Evolutionary conservation across 2,329 filamentous ascomycete species (phyloP), one percentile per base, ranked within the genome.

Genomic region (Biscogniauxia mediterranea): DNA sequence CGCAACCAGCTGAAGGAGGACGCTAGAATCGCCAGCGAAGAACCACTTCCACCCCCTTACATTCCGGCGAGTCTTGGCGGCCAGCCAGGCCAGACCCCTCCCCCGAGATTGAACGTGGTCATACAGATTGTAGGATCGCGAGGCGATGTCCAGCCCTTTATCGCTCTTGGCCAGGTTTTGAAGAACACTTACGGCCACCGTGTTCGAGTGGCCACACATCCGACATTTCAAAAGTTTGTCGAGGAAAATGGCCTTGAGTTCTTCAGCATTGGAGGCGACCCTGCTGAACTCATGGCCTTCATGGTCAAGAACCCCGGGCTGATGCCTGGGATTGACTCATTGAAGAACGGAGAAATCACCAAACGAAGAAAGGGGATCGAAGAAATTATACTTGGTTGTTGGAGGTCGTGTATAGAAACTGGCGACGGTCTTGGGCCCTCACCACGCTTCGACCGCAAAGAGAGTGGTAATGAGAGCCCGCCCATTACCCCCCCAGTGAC

Each of bases 271-370:
- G 84, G 84, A 2, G 84, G 84, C 2, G 80, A 86, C 57, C 83
- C 84, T 0, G 78, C 81, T 19, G 78, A 79, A 21, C 73, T 81
- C 49, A 82, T 77, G 74, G 72, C 74, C 5, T 91, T 90, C 69
- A 91, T 91, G 89, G 89, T 91, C 54, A 90, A 90, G 73, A 90
- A 91, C 67, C 89, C 89, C 0, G 88, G 89, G 0, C 75, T 92
- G 21, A 89, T 92, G 85, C 89, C 89, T 9, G 86, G 87, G 1
- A 84, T 91, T 63, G 85, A 89, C 58, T 85, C 86, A 2, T 71
- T 92, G 26, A 84, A 84, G 56, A 86, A 80, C 61, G 89, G 89
- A 8, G 89, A 91, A 68, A 83, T 92, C 42, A 84, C 84, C 13
- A 87, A 86, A 72, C 79, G 88, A 58, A 82, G 89, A 65, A 86